Evolutionary conservation across 208 protist species (phyloP).

Genomic region (Phytomonas serpens): DNA sequence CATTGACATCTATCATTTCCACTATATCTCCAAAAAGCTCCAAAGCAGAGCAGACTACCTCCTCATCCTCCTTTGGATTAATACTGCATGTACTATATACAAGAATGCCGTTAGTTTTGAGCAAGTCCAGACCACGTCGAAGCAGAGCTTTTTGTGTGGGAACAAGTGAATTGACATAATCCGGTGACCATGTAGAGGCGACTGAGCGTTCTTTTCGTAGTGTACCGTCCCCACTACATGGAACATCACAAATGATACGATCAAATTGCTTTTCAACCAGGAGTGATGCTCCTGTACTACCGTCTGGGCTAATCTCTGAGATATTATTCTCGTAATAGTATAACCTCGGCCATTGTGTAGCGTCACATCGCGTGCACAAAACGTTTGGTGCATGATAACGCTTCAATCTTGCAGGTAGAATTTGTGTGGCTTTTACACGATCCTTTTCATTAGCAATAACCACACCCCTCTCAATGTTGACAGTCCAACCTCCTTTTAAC

Average conservation of each 20-base stretch:
- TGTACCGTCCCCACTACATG: slow-evolving; percentile 95
- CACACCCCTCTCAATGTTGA: slow-evolving; percentile 37
- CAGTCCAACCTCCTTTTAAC: slow-evolving; percentile 38
- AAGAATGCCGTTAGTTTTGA: slow-evolving; percentile 71
- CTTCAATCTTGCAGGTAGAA: slow-evolving; percentile 83
- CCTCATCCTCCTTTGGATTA: slow-evolving; percentile 96
- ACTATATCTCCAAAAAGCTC: slow-evolving; percentile 70
- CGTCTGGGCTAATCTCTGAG: neutral
- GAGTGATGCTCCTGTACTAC: neutral
- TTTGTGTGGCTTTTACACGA: slow-evolving; percentile 89
- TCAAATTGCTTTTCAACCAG: slow-evolving; percentile 59
- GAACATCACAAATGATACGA: slow-evolving; percentile 93
- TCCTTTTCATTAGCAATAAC: slow-evolving; percentile 88
- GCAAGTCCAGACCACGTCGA: slow-evolving; percentile 75
- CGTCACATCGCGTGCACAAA: slow-evolving; percentile 81
- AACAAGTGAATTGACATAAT: slow-evolving; percentile 82
- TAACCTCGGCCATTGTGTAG: slow-evolving; percentile 76
- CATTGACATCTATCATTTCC: slow-evolving; percentile 82
- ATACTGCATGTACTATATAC: slow-evolving; percentile 97
- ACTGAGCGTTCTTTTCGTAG: slow-evolving; percentile 86
- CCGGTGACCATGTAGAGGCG: slow-evolving; percentile 76
- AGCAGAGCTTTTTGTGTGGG: slow-evolving; percentile 85
- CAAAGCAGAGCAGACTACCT: slow-evolving; percentile 86
- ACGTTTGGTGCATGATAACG: slow-evolving; percentile 83
- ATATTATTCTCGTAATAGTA: slow-evolving; percentile 22